phyloP scores from a whole-genome alignment of 129 eudicot genomes.

The Helichrysum umbraculigerum region DNA sequence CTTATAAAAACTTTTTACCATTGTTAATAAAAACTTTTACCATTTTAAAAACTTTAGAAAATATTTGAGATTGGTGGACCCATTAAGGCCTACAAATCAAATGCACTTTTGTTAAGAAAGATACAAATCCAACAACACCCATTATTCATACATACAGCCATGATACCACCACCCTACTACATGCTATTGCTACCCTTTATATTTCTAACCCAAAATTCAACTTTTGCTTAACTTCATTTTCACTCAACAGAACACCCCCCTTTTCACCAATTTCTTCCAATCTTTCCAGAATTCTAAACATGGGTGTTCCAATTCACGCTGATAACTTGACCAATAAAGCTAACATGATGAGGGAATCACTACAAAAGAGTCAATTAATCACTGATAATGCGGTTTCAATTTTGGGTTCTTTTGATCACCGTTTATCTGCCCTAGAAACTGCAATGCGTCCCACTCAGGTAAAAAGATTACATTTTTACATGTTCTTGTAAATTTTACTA shows the following conservation, averaged over 20 bases:
- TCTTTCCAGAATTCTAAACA: neutral
- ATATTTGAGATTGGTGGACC: neutral
- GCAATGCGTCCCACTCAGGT: conserved; percentile 99
- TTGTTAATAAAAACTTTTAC: too few species aligned
- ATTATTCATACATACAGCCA: conserved; percentile 34
- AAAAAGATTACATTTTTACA: neutral
- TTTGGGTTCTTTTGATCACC: conserved; percentile 91
- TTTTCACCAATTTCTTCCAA: neutral
- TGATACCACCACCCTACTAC: conserved; percentile 40
- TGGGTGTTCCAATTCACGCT: conserved; percentile 49
- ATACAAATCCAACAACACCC: conserved; percentile 38
- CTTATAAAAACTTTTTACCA: too few species aligned
- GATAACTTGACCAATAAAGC: conserved; percentile 77
- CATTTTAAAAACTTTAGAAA: neutral
- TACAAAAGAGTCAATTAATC: conserved; percentile 68
- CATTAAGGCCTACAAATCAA: neutral
- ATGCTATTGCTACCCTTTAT: conserved; percentile 16
- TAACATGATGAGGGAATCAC: conserved; percentile 73
- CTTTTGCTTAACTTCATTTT: conserved; percentile 11
- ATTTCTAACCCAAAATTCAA: conserved; percentile 17
- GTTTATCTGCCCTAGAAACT: conserved; percentile 88
- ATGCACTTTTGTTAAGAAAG: conserved; percentile 29
- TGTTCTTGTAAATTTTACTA: neutral
- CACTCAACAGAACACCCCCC: conserved; percentile 14
- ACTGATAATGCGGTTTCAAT: conserved; percentile 77